Base-by-base conservation (phyloP, 345 rosid genomes). In the Laguncularia racemosa region DNA sequence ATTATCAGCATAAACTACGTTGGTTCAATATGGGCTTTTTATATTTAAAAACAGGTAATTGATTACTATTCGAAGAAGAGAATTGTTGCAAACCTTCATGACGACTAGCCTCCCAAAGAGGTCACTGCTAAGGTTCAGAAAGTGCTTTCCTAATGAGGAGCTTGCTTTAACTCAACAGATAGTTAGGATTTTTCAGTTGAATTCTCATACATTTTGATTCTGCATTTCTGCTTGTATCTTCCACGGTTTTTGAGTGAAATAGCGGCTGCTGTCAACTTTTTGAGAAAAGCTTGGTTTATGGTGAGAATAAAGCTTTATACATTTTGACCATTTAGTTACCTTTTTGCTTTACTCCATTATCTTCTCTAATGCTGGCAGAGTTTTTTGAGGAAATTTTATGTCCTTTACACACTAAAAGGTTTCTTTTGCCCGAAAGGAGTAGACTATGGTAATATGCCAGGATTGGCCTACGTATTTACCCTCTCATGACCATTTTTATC, bases 111-210 rank as follows among this genome's bases (percentile, higher is more conserved):
- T 23, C 56, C 56, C 6, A 53, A 33, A 20, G 56, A 20, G 26
- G 56, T 53, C 56, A 56, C 23, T 20, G 16, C 63, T 17, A 26
- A 46, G 56, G 57, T 46, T 9, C 48, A n/a, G 53, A 38, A 54
- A 56, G 26, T 52, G 50, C 84, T 95, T 52, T 81, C 89, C 45
- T 67, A 48, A 20, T 65, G 56, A 69, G 57, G 56, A 55, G 44
- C 13, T 50, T 26, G 10, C 38, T 26, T n/a, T 47, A 33, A n/a
- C 40, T 53, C 12, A 17, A 33, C 20, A 15, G 40, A 33, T 6
- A 4, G 1, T 46, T 63, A 63, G 67, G 59, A 54, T 55, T 63
- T 60, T 62, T 55, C 14, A 16, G 48, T 58, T 57, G 50, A 44
- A 46, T 45, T 18, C 18, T 46, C 20, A 18, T 16, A 13, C 6